Evolutionary conservation across 2,329 filamentous ascomycete genomes (phyloP).

Genomic region (Tolypocladium pustulatum): DNA sequence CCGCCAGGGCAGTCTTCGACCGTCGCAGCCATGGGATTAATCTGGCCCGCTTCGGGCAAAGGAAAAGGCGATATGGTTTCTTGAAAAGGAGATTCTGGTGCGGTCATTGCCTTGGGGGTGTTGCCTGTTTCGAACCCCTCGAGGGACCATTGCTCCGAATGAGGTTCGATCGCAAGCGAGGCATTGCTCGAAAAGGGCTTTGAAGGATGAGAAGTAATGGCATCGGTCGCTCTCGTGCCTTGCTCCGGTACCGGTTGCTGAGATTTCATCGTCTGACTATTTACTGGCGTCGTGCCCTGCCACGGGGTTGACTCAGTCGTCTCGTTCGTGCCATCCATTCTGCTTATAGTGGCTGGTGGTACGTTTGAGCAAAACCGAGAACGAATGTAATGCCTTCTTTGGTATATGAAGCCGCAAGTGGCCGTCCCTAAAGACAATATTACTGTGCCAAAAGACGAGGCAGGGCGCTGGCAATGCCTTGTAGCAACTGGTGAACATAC

Average conservation of each 20-base stretch:
- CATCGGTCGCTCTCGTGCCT: not conserved
- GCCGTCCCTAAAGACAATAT: not conserved
- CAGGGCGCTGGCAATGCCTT: too few species aligned
- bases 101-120: not conserved
- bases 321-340: not conserved
- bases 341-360: not conserved
- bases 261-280: not conserved
- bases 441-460: not conserved
- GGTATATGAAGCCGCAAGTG: not conserved
- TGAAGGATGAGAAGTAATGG: not conserved
- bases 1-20: slow-evolving; percentile 7
- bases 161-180: not conserved
- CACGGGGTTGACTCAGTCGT: too few species aligned
- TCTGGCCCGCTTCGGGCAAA: not conserved
- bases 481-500: not conserved
- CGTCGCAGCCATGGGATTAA: not conserved
- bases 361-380: fast-evolving
- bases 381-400: not conserved
- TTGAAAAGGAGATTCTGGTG: not conserved
- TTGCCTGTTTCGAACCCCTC: not conserved
- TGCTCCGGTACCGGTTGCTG: not conserved
- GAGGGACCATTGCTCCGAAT: not conserved
- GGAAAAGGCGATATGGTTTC: slow-evolving; percentile 1
- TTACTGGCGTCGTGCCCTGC: not conserved
- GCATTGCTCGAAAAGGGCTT: not conserved